These are phyloP conservation scores for Cenococcum geophilum DNA, from an alignment of 495 filamentous ascomycete species.

Conservation along the genomic window DNA sequence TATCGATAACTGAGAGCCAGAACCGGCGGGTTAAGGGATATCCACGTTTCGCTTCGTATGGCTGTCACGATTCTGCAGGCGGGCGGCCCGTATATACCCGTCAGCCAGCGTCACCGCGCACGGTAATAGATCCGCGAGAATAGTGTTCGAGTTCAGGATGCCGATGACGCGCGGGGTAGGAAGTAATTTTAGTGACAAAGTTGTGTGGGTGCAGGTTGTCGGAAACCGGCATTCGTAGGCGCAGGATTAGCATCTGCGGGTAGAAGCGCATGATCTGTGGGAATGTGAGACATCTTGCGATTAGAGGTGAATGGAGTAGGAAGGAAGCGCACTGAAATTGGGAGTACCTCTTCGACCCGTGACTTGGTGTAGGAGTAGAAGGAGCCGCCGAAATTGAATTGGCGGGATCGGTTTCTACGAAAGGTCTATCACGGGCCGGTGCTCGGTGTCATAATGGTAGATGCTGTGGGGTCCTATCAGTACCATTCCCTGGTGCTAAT, in stretches of 20 bases:
- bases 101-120: no score
- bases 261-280: slow-evolving; percentile 54
- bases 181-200: slow-evolving; percentile 63
- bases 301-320: neutral
- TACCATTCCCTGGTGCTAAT: no score
- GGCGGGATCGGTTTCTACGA: slow-evolving; percentile 54
- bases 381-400: slow-evolving; percentile 51
- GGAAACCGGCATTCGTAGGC: slow-evolving; percentile 62
- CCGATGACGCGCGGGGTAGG: slow-evolving; percentile 55
- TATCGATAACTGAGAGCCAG: no score
- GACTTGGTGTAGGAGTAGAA: slow-evolving; percentile 64
- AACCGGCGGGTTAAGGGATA: no score
- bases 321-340: neutral
- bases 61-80: no score
- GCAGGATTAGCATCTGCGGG: slow-evolving; percentile 53
- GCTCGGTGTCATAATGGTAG: slow-evolving; percentile 26
- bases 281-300: slow-evolving; percentile 1
- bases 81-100: no score
- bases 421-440: slow-evolving; percentile 55
- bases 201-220: slow-evolving; percentile 60
- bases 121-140: no score
- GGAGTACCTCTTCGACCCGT: slow-evolving; percentile 55
- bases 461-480: no score
- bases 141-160: slow-evolving; percentile 51
- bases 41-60: no score